Base-by-base conservation (phyloP, 192 early-diverging fungal species). In the Physocladia obscura region DNA sequence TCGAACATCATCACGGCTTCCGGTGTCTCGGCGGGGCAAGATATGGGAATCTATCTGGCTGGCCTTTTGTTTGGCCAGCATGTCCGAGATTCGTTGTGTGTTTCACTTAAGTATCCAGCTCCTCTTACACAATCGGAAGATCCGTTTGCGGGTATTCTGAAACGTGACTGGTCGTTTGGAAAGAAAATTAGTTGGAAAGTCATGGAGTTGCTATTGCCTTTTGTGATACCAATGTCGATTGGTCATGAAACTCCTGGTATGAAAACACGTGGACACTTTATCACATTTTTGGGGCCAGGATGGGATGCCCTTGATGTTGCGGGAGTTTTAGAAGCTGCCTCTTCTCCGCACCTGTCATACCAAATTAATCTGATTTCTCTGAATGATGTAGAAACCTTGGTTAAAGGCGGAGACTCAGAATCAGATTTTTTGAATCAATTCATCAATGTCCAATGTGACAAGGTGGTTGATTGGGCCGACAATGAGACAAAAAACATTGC, bases 1-100 rank as follows among this genome's bases (percentile, higher is more conserved):
- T n/a, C n/a, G 4, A 76, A 80, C 17, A 27, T 74, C 22, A 36
- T 71, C 27, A 80, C 78, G 19, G 57, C 71, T 11, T 61, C 54
- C 26, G 78, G 78, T 11, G 78, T 80, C 27, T 63, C 71, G 17
- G 78, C 78, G 15, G 78, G 78, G 21, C 30, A 74, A 36, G 78
- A 80, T 56, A 51, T 71, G 48, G 74, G 49, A 5, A 48, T 54
- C 57, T 26, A 50, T 11, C 40, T 77, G 19, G 47, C 47, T 4
- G 29, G 29, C 27, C 3, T 38, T 34, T 27, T 77, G 17, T 77
- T 69, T 36, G 59, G 61, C 2, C 34, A 62, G 8, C 39, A 5
- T 2, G 39, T 38, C 13, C 50, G 52, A 4, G 36, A 55, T 4
- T 5, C 34, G 22, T 50, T 67, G 3, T 21, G 31, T 8, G 27